Base-by-base conservation (phyloP, 805 yeast species). In the Schwanniomyces sp. region DNA sequence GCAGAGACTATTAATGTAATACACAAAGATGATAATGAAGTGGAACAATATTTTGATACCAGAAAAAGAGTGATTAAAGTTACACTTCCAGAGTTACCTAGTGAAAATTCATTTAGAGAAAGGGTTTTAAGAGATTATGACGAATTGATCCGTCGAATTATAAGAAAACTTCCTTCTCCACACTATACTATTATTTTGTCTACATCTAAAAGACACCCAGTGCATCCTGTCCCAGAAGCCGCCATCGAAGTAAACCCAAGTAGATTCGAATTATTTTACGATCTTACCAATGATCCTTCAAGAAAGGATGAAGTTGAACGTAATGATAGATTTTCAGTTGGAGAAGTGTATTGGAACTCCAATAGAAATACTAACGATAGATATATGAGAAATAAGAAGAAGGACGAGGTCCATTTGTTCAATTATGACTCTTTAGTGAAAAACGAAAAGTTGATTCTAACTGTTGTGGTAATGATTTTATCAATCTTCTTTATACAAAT, bases 151-250 rank as follows among this genome's bases (percentile, higher is more conserved):
- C 71, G 86, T 44, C 72, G 74, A 16, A 73, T 87, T 4, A 51
- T 87, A n/a, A 77, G 87, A 32, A 81, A 80, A 46, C 63, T 87
- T 10, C 96, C 97, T 0, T 75, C 91, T 0, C 96, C 96, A 0
- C 79, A 80, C 50, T 78, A 76, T 46, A 72, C 90, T 2, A 66
- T 91, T 2, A 62, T 89, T 2, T 70, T 82, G 48, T 81, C 91
- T 5, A 60, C 70, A 12, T 54, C 56, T 37, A 48, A 48, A 10
- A 45, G 58, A n/a, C 41, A 50, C 8, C 44, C 50, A 1, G 49
- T 55, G 26, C 73, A 67, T 48, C 76, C 77, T 2, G 43, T 60
- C 0, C 69, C 74, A 5, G 54, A 61, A 18, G 49, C 59, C 41
- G 57, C 63, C 9, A 44, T 76, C 48, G 52, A 61, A 41, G 44